Evolutionary conservation across 2,329 filamentous ascomycete species (phyloP).

Genomic region (Camptophora hylomeconis): DNA sequence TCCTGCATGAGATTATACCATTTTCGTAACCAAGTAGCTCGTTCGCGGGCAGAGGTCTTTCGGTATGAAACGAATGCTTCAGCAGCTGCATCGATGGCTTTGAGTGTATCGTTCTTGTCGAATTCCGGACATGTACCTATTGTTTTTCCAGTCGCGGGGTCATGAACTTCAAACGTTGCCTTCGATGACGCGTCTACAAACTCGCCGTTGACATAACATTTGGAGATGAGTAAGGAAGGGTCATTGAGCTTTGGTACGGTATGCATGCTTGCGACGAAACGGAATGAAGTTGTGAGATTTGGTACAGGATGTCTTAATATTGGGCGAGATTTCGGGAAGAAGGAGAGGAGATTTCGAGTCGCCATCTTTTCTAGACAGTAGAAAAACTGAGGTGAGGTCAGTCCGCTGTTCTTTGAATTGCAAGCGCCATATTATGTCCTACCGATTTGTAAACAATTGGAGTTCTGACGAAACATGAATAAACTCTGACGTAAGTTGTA

Average conservation of each 20-base stretch:
- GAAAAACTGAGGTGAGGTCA: no score
- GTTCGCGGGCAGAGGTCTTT: constrained; percentile 47
- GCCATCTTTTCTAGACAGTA: no score
- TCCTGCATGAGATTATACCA: constrained; percentile 57
- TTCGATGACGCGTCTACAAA: constrained; percentile 78
- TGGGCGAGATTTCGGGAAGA: no score
- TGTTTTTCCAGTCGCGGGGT: constrained; percentile 68
- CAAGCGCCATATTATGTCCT: no score
- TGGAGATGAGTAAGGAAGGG: constrained; percentile 68
- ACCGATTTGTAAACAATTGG: no score
- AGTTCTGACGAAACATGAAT: no score
- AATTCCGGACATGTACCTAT: constrained; percentile 79
- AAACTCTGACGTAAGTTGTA: no score
- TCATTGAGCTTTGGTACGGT: constrained; percentile 48
- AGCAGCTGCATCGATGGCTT: constrained; percentile 71
- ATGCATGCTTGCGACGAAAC: constrained; percentile 16
- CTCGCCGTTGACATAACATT: constrained; percentile 81
- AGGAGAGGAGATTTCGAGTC: no score
- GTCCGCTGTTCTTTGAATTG: no score
- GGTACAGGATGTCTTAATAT: no score
- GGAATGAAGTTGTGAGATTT: no score
- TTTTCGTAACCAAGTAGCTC: constrained; percentile 48
- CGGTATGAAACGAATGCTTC: constrained; percentile 53
- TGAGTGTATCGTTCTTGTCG: constrained; percentile 60
- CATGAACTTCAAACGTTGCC: constrained; percentile 80